phyloP scores from a whole-genome alignment of 2,329 filamentous ascomycete genomes.

The Botrytis medusae region DNA sequence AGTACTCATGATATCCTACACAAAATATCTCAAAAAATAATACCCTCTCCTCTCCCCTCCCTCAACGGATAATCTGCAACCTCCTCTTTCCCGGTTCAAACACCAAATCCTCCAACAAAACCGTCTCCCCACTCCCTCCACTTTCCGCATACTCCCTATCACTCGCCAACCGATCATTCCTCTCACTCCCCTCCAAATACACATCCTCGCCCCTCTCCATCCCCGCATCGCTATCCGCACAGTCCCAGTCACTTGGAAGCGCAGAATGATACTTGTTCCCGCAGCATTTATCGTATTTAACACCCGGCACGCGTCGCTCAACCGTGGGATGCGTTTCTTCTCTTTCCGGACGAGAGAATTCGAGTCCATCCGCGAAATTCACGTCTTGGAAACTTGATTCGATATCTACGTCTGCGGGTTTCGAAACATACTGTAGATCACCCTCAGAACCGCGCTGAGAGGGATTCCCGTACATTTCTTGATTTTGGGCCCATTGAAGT shows the following conservation, averaged over 20 bases:
- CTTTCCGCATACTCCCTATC: background rate
- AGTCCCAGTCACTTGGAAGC: background rate
- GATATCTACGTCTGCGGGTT: background rate
- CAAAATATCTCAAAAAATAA: too few relatives aligned
- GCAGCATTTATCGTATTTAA: background rate
- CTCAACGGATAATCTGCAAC: background rate
- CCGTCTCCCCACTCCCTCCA: background rate
- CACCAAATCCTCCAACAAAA: background rate
- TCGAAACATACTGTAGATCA: background rate
- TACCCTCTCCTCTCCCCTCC: too few relatives aligned
- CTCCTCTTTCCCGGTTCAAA: background rate
- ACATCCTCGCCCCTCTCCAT: background rate
- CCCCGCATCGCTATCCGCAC: background rate
- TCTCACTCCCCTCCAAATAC: background rate
- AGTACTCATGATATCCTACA: background rate
- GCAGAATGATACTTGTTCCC: background rate
- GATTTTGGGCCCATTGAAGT: background rate
- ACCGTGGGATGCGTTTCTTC: background rate
- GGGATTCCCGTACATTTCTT: background rate
- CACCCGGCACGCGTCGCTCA: background rate
- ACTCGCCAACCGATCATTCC: background rate
- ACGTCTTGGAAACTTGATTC: background rate
- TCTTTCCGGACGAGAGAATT: background rate
- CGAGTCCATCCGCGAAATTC: background rate
- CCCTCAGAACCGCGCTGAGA: background rate